phyloP scores from a whole-genome alignment of 345 rosid species.

The Arabis hirsuta region DNA sequence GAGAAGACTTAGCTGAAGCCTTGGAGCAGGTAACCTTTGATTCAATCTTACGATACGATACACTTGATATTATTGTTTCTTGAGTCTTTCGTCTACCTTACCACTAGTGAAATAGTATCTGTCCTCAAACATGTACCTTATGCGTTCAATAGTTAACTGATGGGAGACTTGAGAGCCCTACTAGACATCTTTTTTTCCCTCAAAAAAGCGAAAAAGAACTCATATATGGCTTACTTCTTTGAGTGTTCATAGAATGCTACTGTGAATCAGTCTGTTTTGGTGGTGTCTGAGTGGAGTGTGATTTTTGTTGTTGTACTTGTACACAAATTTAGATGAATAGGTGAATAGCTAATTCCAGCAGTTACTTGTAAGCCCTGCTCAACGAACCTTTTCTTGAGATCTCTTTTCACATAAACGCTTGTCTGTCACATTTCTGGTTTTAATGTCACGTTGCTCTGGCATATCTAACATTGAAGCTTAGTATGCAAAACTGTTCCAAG shows the following conservation, averaged over 20 bases:
- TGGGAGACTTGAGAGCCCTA: constrained; percentile 1
- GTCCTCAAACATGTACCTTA: constrained; percentile 6
- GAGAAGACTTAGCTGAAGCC: constrained; percentile 86
- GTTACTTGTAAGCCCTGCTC: background rate
- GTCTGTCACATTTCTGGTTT: constrained; percentile 17
- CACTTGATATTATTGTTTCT: background rate
- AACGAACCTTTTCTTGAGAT: constrained; percentile 4
- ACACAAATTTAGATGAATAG: background rate
- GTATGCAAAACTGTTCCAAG: background rate
- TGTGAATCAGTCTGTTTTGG: constrained; percentile 15
- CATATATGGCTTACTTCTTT: constrained; percentile 12
- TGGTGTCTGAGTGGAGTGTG: background rate
- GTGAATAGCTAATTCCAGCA: background rate
- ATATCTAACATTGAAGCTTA: background rate
- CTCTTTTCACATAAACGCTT: constrained; percentile 1
- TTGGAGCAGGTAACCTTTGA: constrained; percentile 59
- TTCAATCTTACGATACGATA: background rate
- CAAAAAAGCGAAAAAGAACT: background rate
- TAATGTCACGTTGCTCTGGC: constrained; percentile 11
- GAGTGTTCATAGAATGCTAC: background rate
- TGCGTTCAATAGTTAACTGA: background rate
- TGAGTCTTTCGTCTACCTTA: background rate
- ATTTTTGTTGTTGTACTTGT: background rate
- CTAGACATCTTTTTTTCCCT: background rate
- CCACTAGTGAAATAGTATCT: constrained; percentile 1